Conservation (phyloP, 345 rosid genomes). For the Bruguiera parviflora region DNA sequence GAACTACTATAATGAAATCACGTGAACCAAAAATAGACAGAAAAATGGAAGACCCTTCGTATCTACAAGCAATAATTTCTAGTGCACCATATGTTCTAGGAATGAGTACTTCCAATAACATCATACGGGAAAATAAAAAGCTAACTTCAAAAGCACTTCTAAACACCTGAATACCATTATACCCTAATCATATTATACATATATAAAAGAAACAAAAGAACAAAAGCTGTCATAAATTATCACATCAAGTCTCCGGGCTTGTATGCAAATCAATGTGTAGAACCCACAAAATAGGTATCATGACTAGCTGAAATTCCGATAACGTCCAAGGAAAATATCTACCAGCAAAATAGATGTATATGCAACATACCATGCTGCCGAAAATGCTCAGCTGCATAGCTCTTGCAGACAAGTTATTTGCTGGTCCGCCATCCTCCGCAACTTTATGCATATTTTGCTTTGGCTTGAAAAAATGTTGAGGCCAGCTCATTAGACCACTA, state of each 20-base stretch:
- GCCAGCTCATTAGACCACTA: constrained; percentile 69
- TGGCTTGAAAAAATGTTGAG: constrained; percentile 42
- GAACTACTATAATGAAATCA: background rate
- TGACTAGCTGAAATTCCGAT: background rate
- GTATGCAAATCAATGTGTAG: too few species aligned
- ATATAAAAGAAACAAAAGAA: too few species aligned
- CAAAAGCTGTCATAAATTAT: too few species aligned
- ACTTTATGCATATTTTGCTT: constrained; percentile 24
- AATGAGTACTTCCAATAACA: background rate
- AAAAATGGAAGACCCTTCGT: background rate
- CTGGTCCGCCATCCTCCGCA: constrained; percentile 20
- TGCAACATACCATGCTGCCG: constrained; percentile 69
- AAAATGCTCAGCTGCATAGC: constrained; percentile 76
- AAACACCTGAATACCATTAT: too few species aligned
- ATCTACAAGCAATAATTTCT: background rate
- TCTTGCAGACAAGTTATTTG: constrained; percentile 58
- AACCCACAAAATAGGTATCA: background rate
- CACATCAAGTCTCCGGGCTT: too few species aligned
- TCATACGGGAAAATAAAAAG: too few species aligned
- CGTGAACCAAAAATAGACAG: background rate
- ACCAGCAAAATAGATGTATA: background rate
- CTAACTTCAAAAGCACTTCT: too few species aligned
- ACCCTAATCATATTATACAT: too few species aligned
- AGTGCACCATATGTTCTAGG: background rate
- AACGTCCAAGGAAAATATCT: background rate